Conservation (phyloP, 1,284 basidiomycete species). For the Puccinia coronata region DNA sequence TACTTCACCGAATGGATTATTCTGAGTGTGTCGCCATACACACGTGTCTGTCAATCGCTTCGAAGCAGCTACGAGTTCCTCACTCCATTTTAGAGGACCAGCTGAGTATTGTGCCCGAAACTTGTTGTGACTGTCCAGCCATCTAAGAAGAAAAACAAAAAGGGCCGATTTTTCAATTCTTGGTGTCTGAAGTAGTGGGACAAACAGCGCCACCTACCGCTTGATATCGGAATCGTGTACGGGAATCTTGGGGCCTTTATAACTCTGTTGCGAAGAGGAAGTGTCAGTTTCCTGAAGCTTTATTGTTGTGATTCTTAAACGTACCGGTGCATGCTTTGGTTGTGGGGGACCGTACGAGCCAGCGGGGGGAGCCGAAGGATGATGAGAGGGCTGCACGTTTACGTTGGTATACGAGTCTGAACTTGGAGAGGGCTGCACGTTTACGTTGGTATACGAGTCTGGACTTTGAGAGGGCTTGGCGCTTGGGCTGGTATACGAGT, state of each 20-base stretch:
- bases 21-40: conserved; percentile 33
- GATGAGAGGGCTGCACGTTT: neutral
- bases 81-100: conserved; percentile 20
- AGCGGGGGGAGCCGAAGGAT: neutral
- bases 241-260: neutral
- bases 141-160: conserved; percentile 16
- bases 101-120: conserved; percentile 24
- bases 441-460: neutral
- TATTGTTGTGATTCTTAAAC: neutral
- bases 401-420: neutral
- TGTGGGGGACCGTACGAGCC: neutral
- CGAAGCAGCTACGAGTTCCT: neutral
- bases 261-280: neutral
- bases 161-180: neutral
- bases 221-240: neutral
- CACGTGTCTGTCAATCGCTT: conserved; percentile 25
- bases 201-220: neutral
- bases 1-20: conserved; percentile 42
- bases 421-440: neutral
- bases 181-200: too few species aligned
- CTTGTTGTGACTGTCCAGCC: conserved; percentile 34
- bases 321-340: neutral
- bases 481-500: neutral
- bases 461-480: neutral
- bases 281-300: neutral